Evolutionary conservation across 495 filamentous ascomycete genomes (phyloP), one percentile per base, ranked within the genome.

Genomic region (Wilcoxina mikolae): DNA sequence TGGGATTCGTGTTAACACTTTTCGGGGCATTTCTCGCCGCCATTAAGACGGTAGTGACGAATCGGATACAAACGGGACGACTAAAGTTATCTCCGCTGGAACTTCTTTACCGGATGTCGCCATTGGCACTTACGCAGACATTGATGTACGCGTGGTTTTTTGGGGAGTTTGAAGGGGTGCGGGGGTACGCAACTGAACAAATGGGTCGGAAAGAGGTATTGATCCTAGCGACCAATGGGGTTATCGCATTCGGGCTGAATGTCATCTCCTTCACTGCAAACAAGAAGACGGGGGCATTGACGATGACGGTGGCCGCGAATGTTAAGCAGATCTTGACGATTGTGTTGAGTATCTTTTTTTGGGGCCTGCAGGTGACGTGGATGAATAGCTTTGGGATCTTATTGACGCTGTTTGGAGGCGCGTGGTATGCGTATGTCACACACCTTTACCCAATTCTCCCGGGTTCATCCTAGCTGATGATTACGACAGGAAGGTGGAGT

Each of bases 301-400:
- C 74, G 5, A 76, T 79, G 67, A 72, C 76, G 1, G 76, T 79
- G 3, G 74, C 71, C 22, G 77, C 71, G 28, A 79, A 79, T 50
- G 64, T 78, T 44, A 78, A 79, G 69, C 77, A 79, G 65, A 73
- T 71, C 51, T 55, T 80, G 41, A 78, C 76, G 1, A 72, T 80
- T n/a, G 49, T 75, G 31, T 46, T 79, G 26, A 74, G 76, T 20
- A 72, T 78, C 26, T 57, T 71, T 5, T 61, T 77, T 29, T 79
- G 79, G 64, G 68, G 71, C 17, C 67, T 78, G 35, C 58, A 65
- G 44, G 70, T 79, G 1, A 72, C 68, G 0, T 43, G 65, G 38
- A 45, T 72, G 53, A 77, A 78, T 55, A 70, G 67, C 9, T 23
- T 70, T 11, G 75, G 72, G 9, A 74, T 75, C 54, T 27, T 63